Base-by-base conservation (phyloP, 768 basidiomycete species). In the Pleurotus citrinopileatus region DNA sequence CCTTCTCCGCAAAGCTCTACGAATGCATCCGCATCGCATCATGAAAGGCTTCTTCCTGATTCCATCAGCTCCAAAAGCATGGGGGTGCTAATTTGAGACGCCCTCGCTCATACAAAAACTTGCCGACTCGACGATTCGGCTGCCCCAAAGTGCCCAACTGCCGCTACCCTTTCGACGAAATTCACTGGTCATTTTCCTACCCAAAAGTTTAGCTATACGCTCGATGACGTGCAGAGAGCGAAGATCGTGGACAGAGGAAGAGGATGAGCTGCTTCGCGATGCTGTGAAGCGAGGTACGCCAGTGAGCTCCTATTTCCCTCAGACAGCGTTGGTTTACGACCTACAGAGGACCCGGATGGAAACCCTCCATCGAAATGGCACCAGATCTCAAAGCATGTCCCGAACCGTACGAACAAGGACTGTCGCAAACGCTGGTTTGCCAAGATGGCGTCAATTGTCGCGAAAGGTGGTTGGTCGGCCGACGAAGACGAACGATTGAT, bases 351-450 rank as follows among this genome's bases (percentile, higher is more conserved):
- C 61, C 78, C 80, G 48, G 74, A 78, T 44, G 77, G 78, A 60
- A 66, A 76, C 23, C 80, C 79, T 56, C 82, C 82, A 19, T 80
- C 80, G 45, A 82, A 81, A 57, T 83, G 82, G 82, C 79, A 81
- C 65, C 79, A 78, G 28, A 82, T 83, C 52, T 78, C 81, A n/a
- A 78, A 80, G 59, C 79, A 82, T 61, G 79, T 83, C 3, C 82
- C 81, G 8, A 78, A 82, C 60, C 71, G 82, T 52, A 82, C 79
- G 19, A 83, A 83, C 71, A 83, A 83, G 60, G 82, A 83, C 63
- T 83, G 82, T 63, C 74, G 82, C 58, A 83, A 83, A 62, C 72
- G 82, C 10, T 83, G 81, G 81, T 82, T 81, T 57, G 79, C 81
- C 1, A 82, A 81, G 68, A 82, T 83, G 81, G 80, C 80, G 54